Percentiles rank a stretch among this genome's conserved stretches.
These are phyloP conservation scores for Lipomyces orientalis DNA, from an alignment of 805 yeast species.

Conservation along the genomic window DNA sequence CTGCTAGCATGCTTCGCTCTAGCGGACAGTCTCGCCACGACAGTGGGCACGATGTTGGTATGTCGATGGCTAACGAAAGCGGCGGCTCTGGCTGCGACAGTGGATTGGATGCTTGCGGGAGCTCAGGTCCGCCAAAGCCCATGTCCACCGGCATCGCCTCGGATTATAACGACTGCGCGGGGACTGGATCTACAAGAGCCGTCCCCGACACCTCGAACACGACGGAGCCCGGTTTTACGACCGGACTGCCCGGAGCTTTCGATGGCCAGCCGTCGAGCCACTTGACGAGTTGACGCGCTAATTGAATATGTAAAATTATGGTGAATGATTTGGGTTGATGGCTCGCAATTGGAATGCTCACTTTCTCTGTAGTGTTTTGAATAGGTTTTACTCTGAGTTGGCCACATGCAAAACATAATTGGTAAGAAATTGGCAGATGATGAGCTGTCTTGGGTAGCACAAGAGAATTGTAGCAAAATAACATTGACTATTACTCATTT, in stretches of 20 bases:
- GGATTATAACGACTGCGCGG: background rate
- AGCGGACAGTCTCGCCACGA: background rate
- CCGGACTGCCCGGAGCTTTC: too few relatives aligned
- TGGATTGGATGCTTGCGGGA: background rate
- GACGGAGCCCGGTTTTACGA: too few relatives aligned
- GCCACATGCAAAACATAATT: background rate
- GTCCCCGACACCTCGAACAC: background rate
- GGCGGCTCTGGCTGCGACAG: background rate
- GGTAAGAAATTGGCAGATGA: background rate
- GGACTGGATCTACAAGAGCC: background rate
- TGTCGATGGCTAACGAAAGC: background rate
- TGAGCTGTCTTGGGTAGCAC: background rate
- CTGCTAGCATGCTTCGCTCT: background rate
- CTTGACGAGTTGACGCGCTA: background rate
- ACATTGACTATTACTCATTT: background rate
- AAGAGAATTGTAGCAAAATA: background rate
- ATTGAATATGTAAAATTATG: background rate
- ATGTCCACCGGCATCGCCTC: background rate
- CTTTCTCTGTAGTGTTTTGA: background rate
- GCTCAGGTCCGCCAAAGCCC: slow-evolving; percentile 5
- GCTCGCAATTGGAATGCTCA: background rate
- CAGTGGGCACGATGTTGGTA: background rate
- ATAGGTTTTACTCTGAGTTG: background rate
- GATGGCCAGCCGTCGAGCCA: too few relatives aligned
- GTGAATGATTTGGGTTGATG: background rate